Evolutionary conservation across 225 moss, liverwort and hornwort species (phyloP).

Genomic region (Pleurozium schreberi): DNA sequence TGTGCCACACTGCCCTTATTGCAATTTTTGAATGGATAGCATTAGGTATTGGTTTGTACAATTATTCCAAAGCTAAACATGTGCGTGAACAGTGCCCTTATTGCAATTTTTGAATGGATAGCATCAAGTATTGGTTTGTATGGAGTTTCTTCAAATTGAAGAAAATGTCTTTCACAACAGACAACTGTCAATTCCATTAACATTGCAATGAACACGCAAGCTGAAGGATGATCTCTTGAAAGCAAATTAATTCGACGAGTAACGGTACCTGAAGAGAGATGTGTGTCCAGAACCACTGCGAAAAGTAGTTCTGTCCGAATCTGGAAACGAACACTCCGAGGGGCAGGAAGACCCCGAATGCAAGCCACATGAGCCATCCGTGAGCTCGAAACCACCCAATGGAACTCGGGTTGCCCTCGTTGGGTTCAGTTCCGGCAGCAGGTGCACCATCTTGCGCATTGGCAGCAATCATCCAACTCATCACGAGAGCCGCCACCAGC

Average conservation of each 20-base stretch:
- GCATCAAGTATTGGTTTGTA: no score
- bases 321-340: constrained; percentile 1
- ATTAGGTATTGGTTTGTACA: no score
- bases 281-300: constrained; percentile 16
- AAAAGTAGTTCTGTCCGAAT: constrained; percentile 9
- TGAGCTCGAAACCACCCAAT: constrained; percentile 20
- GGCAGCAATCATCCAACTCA: not conserved
- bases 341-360: constrained; percentile 21
- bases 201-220: not conserved
- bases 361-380: constrained; percentile 35
- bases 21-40: no score
- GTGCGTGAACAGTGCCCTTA: no score
- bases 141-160: not conserved
- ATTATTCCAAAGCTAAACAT: no score
- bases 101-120: no score
- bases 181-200: not conserved
- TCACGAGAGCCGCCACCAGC: not conserved
- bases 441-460: constrained; percentile 2
- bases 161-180: not conserved
- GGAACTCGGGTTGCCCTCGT: constrained; percentile 10
- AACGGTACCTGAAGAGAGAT: constrained; percentile 2
- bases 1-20: no score
- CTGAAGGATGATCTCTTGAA: not conserved
- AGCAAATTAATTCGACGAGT: not conserved
- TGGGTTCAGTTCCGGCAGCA: not conserved